These are phyloP conservation scores for Diaporthe sp. DNA, from an alignment of 2,329 filamentous ascomycete genomes.

Conservation along the genomic window DNA sequence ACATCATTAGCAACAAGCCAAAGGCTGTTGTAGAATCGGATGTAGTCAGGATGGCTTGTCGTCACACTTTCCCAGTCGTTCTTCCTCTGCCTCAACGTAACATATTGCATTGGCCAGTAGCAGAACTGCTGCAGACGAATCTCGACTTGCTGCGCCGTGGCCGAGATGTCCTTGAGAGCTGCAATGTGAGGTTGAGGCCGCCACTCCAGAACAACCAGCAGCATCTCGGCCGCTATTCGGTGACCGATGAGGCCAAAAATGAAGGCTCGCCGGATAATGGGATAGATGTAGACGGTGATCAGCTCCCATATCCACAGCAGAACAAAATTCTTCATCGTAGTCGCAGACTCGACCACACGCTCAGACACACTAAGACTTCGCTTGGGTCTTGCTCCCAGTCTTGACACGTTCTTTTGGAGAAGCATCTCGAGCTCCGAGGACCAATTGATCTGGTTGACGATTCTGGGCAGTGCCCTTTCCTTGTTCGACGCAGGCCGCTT, in stretches of 20 bases:
- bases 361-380: conserved; percentile 93
- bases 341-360: conserved; percentile 92
- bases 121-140: conserved; percentile 98
- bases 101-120: conserved; percentile 98
- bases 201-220: conserved; percentile 88
- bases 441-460: conserved; percentile 96
- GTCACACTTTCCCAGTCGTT: conserved; percentile 96
- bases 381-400: conserved; percentile 84
- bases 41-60: conserved; percentile 96
- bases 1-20: conserved; percentile 99
- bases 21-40: conserved; percentile 97
- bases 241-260: conserved; percentile 84
- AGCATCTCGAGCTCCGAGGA: conserved; percentile 89
- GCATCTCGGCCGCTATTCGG: conserved; percentile 82
- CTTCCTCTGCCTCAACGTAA: conserved; percentile 89
- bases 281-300: conserved; percentile 81
- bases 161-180: conserved; percentile 94
- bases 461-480: conserved; percentile 82
- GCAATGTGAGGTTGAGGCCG: conserved; percentile 81
- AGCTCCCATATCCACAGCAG: conserved; percentile 77
- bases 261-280: conserved; percentile 79
- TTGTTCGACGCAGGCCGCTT: conserved; percentile 83
- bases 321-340: conserved; percentile 83
- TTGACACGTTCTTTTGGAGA: conserved; percentile 89
- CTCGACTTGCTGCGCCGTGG: conserved; percentile 96